Conservation (phyloP, 192 early-diverging fungal species). For the Phlyctochytrium planicorne region DNA sequence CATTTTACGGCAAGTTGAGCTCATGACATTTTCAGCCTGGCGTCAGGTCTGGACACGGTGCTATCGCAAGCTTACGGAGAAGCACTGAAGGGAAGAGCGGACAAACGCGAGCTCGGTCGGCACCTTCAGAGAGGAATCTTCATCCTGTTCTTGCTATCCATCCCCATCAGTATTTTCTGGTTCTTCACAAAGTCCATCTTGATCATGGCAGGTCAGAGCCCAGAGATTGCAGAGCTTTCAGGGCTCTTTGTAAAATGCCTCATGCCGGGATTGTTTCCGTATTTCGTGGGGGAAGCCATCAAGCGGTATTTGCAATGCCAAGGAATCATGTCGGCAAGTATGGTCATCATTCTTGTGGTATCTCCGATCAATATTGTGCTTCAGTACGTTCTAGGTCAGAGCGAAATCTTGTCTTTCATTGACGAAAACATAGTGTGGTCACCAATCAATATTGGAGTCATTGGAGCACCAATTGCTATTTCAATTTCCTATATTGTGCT, state of each 20-base stretch:
- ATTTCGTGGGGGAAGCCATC: conserved; percentile 79
- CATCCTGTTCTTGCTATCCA: conserved; percentile 63
- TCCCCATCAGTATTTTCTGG: conserved; percentile 72
- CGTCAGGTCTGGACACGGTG: conserved; percentile 51
- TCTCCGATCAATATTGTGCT: conserved; percentile 71
- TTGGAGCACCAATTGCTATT: conserved; percentile 83
- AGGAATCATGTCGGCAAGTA: conserved; percentile 80
- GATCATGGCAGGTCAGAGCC: conserved; percentile 72
- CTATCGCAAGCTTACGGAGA: conserved; percentile 49
- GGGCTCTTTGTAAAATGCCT: conserved; percentile 68
- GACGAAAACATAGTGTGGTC: conserved; percentile 5
- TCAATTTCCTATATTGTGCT: conserved; percentile 76
- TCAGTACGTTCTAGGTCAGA: conserved; percentile 67
- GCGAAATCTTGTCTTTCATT: neutral
- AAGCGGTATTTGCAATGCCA: conserved; percentile 88
- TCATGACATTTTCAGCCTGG: conserved; percentile 31
- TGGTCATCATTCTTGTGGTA: conserved; percentile 68
- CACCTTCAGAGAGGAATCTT: conserved; percentile 69
- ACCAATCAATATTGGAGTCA: conserved; percentile 63
- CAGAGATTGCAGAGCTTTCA: conserved; percentile 63
- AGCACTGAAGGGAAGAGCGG: conserved; percentile 24
- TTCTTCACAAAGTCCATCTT: conserved; percentile 71
- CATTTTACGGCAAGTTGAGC: neutral
- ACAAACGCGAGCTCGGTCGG: conserved; percentile 46
- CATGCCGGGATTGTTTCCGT: conserved; percentile 72